phyloP scores from a whole-genome alignment of 2,329 filamentous ascomycete species.

The Stemphylium lycopersici region DNA sequence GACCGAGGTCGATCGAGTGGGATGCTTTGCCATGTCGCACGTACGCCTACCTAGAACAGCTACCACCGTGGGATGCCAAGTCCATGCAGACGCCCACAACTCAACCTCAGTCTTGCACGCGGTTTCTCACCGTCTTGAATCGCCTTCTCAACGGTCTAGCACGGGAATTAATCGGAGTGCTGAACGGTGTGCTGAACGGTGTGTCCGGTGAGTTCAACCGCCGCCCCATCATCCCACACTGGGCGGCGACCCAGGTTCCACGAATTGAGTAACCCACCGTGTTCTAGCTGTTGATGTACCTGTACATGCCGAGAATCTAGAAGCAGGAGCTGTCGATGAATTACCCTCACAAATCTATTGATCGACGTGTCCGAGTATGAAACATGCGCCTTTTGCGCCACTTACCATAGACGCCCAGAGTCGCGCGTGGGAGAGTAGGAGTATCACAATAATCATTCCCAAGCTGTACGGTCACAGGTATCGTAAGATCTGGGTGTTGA shows the following conservation, averaged over 20 bases:
- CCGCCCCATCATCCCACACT: constrained; percentile 4
- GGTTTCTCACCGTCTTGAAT: constrained; percentile 7
- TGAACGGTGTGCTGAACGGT: not conserved
- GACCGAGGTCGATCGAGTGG: constrained; percentile 26
- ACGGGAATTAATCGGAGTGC: constrained; percentile 1
- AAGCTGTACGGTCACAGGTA: not conserved
- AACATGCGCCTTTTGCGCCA: constrained; percentile 1
- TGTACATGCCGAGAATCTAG: constrained; percentile 1
- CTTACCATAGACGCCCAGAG: not conserved
- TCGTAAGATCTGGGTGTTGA: not conserved
- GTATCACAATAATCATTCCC: not conserved
- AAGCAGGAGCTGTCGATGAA: not conserved
- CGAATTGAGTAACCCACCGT: not conserved
- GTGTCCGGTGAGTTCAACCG: not conserved
- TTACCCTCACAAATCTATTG: not conserved
- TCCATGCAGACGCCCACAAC: constrained; percentile 14
- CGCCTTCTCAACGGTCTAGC: constrained; percentile 23
- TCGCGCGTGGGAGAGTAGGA: not conserved
- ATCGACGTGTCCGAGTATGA: not conserved
- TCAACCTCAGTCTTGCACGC: constrained; percentile 19
- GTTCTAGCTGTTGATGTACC: constrained; percentile 2
- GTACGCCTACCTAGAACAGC: constrained; percentile 21
- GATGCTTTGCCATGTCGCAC: constrained; percentile 21
- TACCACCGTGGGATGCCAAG: constrained; percentile 36
- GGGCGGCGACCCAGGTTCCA: constrained; percentile 2